Percentiles rank a stretch among this genome's conserved stretches.
Evolutionary conservation across 1,284 basidiomycete genomes (phyloP).

Genomic region (Cutaneotrichosporon arboriforme): DNA sequence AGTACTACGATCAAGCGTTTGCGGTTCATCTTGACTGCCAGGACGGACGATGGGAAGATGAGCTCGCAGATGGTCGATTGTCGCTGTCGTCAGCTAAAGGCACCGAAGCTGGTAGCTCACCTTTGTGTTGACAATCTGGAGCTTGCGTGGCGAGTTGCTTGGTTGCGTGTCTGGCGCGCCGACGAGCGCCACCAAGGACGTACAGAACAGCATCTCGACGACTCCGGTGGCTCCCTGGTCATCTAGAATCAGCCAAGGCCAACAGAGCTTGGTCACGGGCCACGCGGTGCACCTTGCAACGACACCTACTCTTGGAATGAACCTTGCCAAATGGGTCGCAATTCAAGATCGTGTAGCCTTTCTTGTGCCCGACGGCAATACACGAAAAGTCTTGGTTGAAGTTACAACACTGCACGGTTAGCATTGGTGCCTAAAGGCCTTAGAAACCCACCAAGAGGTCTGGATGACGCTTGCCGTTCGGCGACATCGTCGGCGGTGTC

Average conservation of each 20-base stretch:
- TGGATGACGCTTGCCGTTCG: constrained; percentile 40
- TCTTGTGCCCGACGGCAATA: constrained; percentile 87
- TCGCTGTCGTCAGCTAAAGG: constrained; percentile 54
- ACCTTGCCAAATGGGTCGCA: constrained; percentile 97
- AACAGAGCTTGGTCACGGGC: neutral
- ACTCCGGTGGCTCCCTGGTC: constrained; percentile 90
- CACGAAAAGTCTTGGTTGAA: constrained; percentile 56
- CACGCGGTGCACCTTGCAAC: too few relatives aligned
- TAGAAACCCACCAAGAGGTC: constrained; percentile 40
- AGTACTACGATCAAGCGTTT: constrained; percentile 93
- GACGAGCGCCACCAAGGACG: constrained; percentile 91
- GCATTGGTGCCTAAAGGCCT: neutral
- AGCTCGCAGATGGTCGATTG: constrained; percentile 99
- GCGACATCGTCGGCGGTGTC: constrained; percentile 12
- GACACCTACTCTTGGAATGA: constrained; percentile 61
- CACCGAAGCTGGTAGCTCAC: constrained; percentile 50
- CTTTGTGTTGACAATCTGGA: constrained; percentile 98
- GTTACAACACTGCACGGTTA: constrained; percentile 43
- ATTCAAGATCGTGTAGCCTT: constrained; percentile 94
- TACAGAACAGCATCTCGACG: constrained; percentile 99
- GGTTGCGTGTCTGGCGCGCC: constrained; percentile 81
- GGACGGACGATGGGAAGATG: constrained; percentile 90
- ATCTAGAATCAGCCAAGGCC: constrained; percentile 38
- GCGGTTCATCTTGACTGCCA: constrained; percentile 93
- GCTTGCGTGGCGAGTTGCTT: constrained; percentile 76